A percentile compares a stretch with the other conserved stretches of the same genome.
phyloP scores from a whole-genome alignment of 208 protist genomes.

The Entamoeba moshkovskii region DNA sequence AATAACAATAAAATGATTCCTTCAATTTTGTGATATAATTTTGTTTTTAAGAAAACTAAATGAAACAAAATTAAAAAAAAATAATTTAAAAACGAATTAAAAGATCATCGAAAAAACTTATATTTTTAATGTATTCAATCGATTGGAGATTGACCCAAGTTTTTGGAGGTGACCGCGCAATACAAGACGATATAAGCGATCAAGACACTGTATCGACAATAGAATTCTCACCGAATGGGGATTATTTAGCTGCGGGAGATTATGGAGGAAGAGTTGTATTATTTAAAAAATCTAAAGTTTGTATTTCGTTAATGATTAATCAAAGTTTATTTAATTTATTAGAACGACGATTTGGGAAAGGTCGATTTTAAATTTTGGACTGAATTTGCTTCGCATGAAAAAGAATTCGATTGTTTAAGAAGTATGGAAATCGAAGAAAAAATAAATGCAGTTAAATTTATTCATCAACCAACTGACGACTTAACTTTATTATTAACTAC shows the following conservation, averaged over 20 bases:
- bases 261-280: slow-evolving; percentile 61
- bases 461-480: slow-evolving; percentile 26
- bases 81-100: background rate
- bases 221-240: slow-evolving; percentile 59
- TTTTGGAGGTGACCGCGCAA: background rate
- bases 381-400: slow-evolving; percentile 71
- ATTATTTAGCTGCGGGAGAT: slow-evolving; percentile 68
- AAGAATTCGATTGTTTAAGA: slow-evolving; percentile 74
- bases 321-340: too few species aligned
- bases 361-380: slow-evolving; percentile 58
- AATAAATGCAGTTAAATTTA: slow-evolving; percentile 52
- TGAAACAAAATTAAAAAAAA: too few species aligned
- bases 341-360: background rate
- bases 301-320: background rate
- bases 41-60: too few species aligned
- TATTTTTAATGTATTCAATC: background rate
- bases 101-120: background rate
- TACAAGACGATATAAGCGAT: background rate
- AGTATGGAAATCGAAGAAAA: slow-evolving; percentile 71
- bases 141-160: background rate
- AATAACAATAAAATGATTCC: too few species aligned
- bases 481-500: slow-evolving; percentile 58
- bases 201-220: slow-evolving; percentile 47
- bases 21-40: too few species aligned
- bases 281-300: slow-evolving; percentile 39